These are phyloP conservation scores for Hericium alpestre DNA, from an alignment of 768 basidiomycete genomes.

Conservation along the genomic window DNA sequence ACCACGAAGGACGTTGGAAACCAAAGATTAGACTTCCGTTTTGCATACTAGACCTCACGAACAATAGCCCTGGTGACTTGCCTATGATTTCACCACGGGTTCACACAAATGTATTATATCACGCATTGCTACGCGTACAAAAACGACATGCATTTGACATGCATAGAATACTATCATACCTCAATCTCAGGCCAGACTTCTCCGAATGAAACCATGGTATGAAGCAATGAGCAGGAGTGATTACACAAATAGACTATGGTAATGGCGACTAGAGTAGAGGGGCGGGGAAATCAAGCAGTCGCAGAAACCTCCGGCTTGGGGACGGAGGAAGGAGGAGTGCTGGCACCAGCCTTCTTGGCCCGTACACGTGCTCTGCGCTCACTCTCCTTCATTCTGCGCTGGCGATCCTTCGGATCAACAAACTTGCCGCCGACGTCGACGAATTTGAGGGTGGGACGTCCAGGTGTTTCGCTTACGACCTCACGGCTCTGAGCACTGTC, in stretches of 20 bases:
- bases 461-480: conserved; percentile 16
- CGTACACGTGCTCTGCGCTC: conserved; percentile 33
- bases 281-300: not conserved
- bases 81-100: not conserved
- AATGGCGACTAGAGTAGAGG: not conserved
- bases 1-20: conserved; percentile 57
- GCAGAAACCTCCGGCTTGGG: not conserved
- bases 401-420: conserved; percentile 43
- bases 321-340: not conserved
- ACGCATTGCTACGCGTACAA: not conserved
- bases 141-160: too few species aligned
- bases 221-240: too few species aligned
- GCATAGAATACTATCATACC: too few species aligned
- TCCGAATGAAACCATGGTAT: too few species aligned
- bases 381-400: conserved; percentile 38
- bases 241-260: not conserved
- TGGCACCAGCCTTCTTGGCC: conserved; percentile 17
- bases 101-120: not conserved
- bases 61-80: too few species aligned
- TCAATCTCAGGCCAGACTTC: too few species aligned
- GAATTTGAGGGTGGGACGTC: conserved; percentile 52
- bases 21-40: conserved; percentile 49
- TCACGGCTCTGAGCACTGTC: conserved; percentile 4
- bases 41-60: conserved; percentile 28
- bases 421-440: conserved; percentile 68